Conservation (phyloP, 1,284 basidiomycete genomes). For the Trametes versicolor region DNA sequence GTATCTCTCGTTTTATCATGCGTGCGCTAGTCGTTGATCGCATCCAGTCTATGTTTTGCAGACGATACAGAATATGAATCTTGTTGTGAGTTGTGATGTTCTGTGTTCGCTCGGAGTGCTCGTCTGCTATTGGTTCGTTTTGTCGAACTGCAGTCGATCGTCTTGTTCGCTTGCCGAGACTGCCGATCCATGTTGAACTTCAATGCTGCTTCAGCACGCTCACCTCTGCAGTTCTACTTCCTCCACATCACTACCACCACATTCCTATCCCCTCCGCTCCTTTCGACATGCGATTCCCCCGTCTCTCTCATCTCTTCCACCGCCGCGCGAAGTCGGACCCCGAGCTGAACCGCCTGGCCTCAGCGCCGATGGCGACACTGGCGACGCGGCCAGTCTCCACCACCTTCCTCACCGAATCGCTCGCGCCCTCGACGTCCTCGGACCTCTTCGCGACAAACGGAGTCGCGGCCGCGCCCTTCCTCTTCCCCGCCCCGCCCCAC, state of each 20-base stretch:
- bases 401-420: conserved; percentile 32
- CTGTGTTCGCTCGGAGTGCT: not conserved
- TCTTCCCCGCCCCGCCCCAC: conserved; percentile 5
- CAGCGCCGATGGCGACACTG: conserved; percentile 26
- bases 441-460: conserved; percentile 29
- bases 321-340: conserved; percentile 49
- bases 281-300: conserved; percentile 47
- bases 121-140: not conserved
- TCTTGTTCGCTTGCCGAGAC: not conserved
- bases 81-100: not conserved
- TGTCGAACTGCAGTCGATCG: not conserved
- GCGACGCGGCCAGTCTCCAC: conserved; percentile 39
- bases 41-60: conserved; percentile 6
- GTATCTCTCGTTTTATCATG: conserved; percentile 23
- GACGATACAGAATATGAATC: not conserved
- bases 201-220: not conserved
- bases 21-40: conserved; percentile 16
- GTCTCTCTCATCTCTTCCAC: conserved; percentile 46
- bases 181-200: not conserved
- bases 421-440: conserved; percentile 13
- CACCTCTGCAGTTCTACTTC: not conserved
- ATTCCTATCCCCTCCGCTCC: conserved; percentile 12
- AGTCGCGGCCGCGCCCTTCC: conserved; percentile 19
- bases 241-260: conserved; percentile 19
- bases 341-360: conserved; percentile 36